A percentile compares a stretch with the other conserved stretches of the same genome.
phyloP scores from a whole-genome alignment of 2,329 filamentous ascomycete species.

The Fusarium oxysporum region DNA sequence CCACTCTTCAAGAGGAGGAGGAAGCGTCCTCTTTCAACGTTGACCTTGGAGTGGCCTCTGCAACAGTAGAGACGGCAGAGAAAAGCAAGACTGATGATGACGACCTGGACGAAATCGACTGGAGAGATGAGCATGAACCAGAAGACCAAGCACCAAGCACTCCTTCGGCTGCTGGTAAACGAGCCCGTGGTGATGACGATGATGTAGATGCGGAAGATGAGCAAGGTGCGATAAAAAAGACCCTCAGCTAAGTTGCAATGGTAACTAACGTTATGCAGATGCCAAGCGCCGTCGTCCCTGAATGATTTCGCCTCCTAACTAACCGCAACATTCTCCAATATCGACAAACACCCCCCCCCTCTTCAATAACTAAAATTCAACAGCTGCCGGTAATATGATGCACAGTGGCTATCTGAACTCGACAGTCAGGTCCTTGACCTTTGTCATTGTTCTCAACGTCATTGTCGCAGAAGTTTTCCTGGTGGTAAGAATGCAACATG shows the following conservation, averaged over 20 bases:
- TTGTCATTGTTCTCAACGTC: slow-evolving; percentile 3
- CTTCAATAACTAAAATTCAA: slow-evolving; percentile 19
- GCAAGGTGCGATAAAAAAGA: slow-evolving; percentile 43
- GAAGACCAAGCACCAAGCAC: slow-evolving; percentile 35
- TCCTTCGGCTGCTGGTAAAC: slow-evolving; percentile 43
- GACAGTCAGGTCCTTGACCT: background rate
- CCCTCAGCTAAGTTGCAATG: background rate
- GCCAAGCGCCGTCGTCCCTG: slow-evolving; percentile 63
- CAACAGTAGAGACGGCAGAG: slow-evolving; percentile 39
- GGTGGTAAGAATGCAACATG: slow-evolving; percentile 42
- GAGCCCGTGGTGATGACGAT: slow-evolving; percentile 46
- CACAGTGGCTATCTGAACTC: background rate
- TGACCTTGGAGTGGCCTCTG: slow-evolving; percentile 38
- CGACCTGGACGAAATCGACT: slow-evolving; percentile 47
- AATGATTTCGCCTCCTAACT: slow-evolving; percentile 32
- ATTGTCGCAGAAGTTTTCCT: slow-evolving; percentile 16
- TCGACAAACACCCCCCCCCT: background rate
- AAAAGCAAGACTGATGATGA: slow-evolving; percentile 31
- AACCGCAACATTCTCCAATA: slow-evolving; percentile 27
- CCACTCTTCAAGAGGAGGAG: slow-evolving; percentile 50
- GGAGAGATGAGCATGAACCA: slow-evolving; percentile 46
- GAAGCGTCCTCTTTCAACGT: slow-evolving; percentile 43
- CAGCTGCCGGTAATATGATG: slow-evolving; percentile 16
- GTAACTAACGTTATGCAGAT: slow-evolving; percentile 54
- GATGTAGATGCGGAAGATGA: slow-evolving; percentile 49